Evolutionary conservation across 305 asterid species (phyloP), one percentile per base, ranked within the genome.

Genomic region (Fraxinus dipetala): DNA sequence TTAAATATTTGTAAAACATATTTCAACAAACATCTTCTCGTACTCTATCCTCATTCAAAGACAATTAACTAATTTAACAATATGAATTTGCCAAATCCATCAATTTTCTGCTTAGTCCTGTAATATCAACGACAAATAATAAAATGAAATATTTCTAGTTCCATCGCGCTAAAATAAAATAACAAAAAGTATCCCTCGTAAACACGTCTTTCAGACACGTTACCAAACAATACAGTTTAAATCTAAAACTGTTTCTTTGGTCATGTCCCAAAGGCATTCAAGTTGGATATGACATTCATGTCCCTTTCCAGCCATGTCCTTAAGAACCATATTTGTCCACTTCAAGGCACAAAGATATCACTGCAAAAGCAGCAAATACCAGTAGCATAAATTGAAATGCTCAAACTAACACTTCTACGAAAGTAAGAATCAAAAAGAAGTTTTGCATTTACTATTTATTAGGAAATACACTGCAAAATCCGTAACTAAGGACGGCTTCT

Each of bases 391-490:
- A 22, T 22, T 61, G 70, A 61, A 24, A 61, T 22, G 70, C 70
- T 61, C 70, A 61, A 8, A 61, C 72, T 22, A 61, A 61, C 72
- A 61, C 72, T 22, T 63, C n/a, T 24, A 3, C 72, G n/a, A 24
- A 63, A 63, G 32, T 63, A 63, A 63, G 34, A 63, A 63, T 63
- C 72, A 63, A 61, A 61, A 61, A 8, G 16, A 22, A 61, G 32
- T 8, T 28, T 30, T 69, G 10, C 43, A 69, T 31, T 67, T 69
- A 61, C 70, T 61, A 30, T 69, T 69, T 69, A 69, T 30, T 30
- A 69, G 22, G 35, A 69, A 69, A 69, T 69, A 13, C 72, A 63
- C 40, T 69, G 38, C 75, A 69, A 69, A 69, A 31, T 69, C 75
- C 22, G n/a, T 69, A 69, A 69, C 8, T 69, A 31, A 30, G 38